These are phyloP conservation scores for Cutaneotrichosporon spelunceum DNA, from an alignment of 1,284 basidiomycete species.

Conservation along the genomic window DNA sequence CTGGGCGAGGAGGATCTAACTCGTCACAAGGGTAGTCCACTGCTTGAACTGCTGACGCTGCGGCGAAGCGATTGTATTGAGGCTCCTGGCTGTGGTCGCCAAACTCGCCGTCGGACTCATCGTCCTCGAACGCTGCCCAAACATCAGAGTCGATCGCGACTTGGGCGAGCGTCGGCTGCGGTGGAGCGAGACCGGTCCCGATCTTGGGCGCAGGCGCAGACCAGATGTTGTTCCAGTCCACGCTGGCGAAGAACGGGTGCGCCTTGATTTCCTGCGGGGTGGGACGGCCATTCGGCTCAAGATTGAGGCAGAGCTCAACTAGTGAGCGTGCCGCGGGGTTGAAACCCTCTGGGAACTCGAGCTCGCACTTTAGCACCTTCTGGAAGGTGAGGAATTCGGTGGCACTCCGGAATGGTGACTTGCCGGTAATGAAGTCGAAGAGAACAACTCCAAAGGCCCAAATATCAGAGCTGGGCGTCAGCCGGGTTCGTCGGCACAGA, in stretches of 20 bases:
- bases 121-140: constrained; percentile 48
- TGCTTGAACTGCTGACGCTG: constrained; percentile 34
- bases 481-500: not conserved
- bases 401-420: constrained; percentile 57
- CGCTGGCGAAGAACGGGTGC: constrained; percentile 70
- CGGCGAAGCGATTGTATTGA: constrained; percentile 33
- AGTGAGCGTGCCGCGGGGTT: constrained; percentile 53
- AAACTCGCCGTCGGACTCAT: constrained; percentile 38
- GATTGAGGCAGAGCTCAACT: constrained; percentile 53
- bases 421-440: constrained; percentile 57
- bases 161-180: constrained; percentile 27
- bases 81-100: constrained; percentile 22
- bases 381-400: constrained; percentile 61
- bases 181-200: constrained; percentile 48
- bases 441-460: constrained; percentile 60
- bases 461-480: constrained; percentile 49
- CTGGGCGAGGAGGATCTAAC: constrained; percentile 38
- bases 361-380: constrained; percentile 56
- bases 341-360: constrained; percentile 54
- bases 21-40: constrained; percentile 29
- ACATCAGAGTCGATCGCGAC: constrained; percentile 34
- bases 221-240: constrained; percentile 76
- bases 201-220: constrained; percentile 52
- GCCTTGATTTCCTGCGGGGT: constrained; percentile 61
- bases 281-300: constrained; percentile 64